A percentile compares a stretch with the other conserved stretches of the same genome.
Conservation (phyloP, 2,329 filamentous ascomycete species). For the Penicillium sp. region DNA sequence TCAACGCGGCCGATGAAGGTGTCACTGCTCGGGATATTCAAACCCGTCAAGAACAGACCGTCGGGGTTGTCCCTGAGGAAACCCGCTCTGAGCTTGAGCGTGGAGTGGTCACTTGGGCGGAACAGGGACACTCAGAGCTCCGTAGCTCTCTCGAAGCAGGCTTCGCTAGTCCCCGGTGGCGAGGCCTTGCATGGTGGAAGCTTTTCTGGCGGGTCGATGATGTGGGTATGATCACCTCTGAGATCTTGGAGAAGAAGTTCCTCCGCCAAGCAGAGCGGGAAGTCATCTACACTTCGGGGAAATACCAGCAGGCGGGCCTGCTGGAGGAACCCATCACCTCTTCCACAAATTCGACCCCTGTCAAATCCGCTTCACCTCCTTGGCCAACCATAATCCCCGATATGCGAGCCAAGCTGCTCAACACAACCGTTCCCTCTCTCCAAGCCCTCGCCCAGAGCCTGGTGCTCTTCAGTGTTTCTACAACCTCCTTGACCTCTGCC, state of each 20-base stretch:
- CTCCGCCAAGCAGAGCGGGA: conserved; percentile 72
- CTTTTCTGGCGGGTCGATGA: conserved; percentile 93
- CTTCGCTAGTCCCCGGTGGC: conserved; percentile 71
- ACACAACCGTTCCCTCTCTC: conserved; percentile 63
- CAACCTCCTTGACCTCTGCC: conserved; percentile 59
- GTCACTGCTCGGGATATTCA: conserved; percentile 27
- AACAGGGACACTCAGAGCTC: conserved; percentile 75
- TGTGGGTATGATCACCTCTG: conserved; percentile 73
- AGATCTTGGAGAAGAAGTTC: conserved; percentile 72
- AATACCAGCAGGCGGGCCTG: conserved; percentile 62
- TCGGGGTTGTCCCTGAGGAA: conserved; percentile 38
- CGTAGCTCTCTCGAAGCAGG: conserved; percentile 72
- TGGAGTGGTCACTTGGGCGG: conserved; percentile 66
- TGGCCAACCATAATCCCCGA: conserved; percentile 73
- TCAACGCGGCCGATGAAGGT: conserved; percentile 43
- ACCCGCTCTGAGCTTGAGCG: conserved; percentile 50
- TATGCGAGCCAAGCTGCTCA: conserved; percentile 61
- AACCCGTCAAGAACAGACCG: conserved; percentile 28
- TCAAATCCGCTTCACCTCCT: conserved; percentile 29
- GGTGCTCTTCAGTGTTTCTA: conserved; percentile 69
- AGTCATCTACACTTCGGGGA: conserved; percentile 76
- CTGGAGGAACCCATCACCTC: conserved; percentile 26
- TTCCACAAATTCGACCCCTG: conserved; percentile 4
- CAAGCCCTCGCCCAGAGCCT: conserved; percentile 69
- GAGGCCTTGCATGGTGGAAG: conserved; percentile 85